Evolutionary conservation across 2,329 filamentous ascomycete species (phyloP), one percentile per base, ranked within the genome.

Genomic region (Calonectria leucothoes): DNA sequence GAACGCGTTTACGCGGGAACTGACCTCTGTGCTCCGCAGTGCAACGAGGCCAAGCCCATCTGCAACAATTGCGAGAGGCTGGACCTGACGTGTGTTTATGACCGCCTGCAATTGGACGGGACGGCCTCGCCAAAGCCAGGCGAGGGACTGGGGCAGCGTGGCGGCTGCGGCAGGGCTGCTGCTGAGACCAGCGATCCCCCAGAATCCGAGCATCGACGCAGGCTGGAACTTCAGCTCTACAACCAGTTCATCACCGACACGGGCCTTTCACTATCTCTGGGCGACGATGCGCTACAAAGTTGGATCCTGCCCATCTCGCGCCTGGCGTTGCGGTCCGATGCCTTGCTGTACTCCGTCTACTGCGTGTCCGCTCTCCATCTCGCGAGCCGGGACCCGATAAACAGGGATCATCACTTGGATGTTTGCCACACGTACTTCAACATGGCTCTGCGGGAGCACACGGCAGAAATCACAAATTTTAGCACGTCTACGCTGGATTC

Each of bases 41-140:
- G 70, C 25, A 69, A 72, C 20, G 70, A 69, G 33, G 57, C 49
- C 14, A 72, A 72, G 57, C 70, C 70, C 20, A 72, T 69, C 31
- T 72, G 70, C 37, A 33, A 42, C 25, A 64, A 68, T 27, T 72
- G 70, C 49, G 27, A 57, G 4, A 31, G 70, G 29, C 42, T 72
- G 25, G 57, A 69, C 5, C 23, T 72, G 48, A 69, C 66, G 2
- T 72, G 70, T 39, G 42, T 66, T 27, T 72, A 72, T 39, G 70
- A 69, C 25, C 70, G 70, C 29, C 48, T 69, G 23, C 55, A 31
- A 4, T 7, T 55, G 20, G 37, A 64, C 3, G 39, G 23, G 20
- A 33, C 66, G 5, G 48, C 29, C 11, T 59, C 52, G 15, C 15
- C 29, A 27, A 48, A 57, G 39, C 25, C 69, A 6, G 61, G 51